Evolutionary conservation across 106 monocot species (phyloP), one percentile per base, ranked within the genome.

Genomic region (Dactylorhiza incarnata): DNA sequence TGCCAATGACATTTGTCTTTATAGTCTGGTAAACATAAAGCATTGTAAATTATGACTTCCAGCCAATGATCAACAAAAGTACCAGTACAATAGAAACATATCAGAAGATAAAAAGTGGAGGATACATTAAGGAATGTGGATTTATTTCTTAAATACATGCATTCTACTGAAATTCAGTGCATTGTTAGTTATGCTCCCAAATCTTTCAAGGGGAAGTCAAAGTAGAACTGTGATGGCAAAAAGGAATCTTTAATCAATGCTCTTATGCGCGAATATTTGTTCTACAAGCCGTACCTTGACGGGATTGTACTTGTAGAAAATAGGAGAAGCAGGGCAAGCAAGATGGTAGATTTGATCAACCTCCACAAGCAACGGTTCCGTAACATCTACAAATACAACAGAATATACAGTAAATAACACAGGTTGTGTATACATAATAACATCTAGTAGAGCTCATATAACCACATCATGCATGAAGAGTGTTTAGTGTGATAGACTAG

Each of bases 321-420:
- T 97, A 49, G 96, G 96, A 76, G 96, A 97, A 43, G 96, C 96
- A 54, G 96, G 96, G 49, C 96, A 97, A 68, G 96, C 96, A 77
- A 97, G 89, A 81, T 97, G 96, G 81, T 97, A 97, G 17, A 97
- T 97, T 77, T 97, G 96, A 85, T 97, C 96, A 71, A 97, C 93
- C 80, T 97, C 96, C 49, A 97, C 84, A 20, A 97, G 79, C 77
- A 97, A 87, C 14, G 96, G 79, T 50, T 97, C 85, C 0, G 96
- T 93, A 77, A 93, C 88, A 93, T 97, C 96, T 97, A 78, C 46
- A 89, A 72, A 24, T 7, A 74, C 79, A 69, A 45, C 11, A 69
- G 8, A 44, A 37, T n/a, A 6, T 24, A 10, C 17, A 46, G 13
- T 69, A 69, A 69, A n/a, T 69, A n/a, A 17, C 69, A 69, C 43